Evolutionary conservation across 2,329 filamentous ascomycete species (phyloP).

Genomic region (Cladophialophora exuberans): DNA sequence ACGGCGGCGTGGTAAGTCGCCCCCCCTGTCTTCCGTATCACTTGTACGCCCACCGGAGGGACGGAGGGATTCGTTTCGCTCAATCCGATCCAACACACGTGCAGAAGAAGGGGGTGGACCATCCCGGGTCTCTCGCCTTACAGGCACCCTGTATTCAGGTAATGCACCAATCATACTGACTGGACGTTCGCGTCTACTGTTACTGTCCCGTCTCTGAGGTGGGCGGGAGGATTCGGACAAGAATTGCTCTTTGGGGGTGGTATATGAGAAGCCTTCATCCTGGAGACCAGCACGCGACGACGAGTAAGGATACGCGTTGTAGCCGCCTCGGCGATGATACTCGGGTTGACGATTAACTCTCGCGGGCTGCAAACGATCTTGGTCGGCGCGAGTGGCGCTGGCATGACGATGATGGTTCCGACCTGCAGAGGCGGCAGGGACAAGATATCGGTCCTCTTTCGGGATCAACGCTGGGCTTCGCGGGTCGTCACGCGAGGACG

Average conservation of each 20-base stretch:
- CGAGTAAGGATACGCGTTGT: conserved; percentile 23
- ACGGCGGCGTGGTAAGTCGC: conserved; percentile 20
- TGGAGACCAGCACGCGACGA: conserved; percentile 14
- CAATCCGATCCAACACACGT: conserved; percentile 31
- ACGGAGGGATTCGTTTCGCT: conserved; percentile 21
- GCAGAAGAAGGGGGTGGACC: conserved; percentile 28
- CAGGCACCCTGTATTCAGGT: conserved; percentile 26
- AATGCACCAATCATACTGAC: conserved; percentile 30
- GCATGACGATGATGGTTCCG: conserved; percentile 31
- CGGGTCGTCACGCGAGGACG: conserved; percentile 24
- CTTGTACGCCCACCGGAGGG: conserved; percentile 12
- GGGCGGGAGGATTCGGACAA: conserved; percentile 43
- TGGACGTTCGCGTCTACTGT: conserved; percentile 34
- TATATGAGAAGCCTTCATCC: conserved; percentile 48
- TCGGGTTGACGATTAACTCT: conserved; percentile 24
- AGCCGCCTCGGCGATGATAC: conserved; percentile 30
- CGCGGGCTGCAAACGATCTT: conserved; percentile 22
- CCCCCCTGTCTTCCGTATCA: conserved; percentile 29
- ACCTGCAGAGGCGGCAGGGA: conserved; percentile 23
- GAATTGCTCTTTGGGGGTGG: conserved; percentile 51
- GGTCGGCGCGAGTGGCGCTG: conserved; percentile 31
- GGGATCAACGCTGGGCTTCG: conserved; percentile 19
- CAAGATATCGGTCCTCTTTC: conserved; percentile 29
- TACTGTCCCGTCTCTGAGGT: conserved; percentile 37
- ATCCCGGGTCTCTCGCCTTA: conserved; percentile 25